A percentile compares a stretch with the other conserved stretches of the same genome.
phyloP scores from a whole-genome alignment of 179 eudicot genomes.

The Beta lomatogona region DNA sequence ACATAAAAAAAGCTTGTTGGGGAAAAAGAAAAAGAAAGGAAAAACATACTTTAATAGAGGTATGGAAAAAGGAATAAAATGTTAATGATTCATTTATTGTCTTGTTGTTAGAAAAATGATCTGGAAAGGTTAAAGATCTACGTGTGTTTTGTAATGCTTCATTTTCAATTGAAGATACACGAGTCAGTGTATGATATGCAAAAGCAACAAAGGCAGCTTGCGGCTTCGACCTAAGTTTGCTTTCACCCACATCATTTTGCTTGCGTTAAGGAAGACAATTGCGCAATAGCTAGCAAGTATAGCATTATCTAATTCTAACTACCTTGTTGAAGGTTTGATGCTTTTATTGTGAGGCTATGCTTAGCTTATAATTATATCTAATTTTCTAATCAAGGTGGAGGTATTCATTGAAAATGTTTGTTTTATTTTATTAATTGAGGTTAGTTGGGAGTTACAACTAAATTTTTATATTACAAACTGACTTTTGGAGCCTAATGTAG shows the following conservation, averaged over 20 bases:
- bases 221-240: slow-evolving; percentile 23
- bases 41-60: background rate
- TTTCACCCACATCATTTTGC: slow-evolving; percentile 19
- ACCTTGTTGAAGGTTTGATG: background rate
- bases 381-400: background rate
- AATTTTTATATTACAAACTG: background rate
- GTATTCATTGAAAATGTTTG: background rate
- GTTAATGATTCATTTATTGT: slow-evolving; percentile 22
- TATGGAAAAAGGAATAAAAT: slow-evolving; percentile 4
- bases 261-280: slow-evolving; percentile 17
- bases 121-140: slow-evolving; percentile 35
- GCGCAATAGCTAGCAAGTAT: background rate
- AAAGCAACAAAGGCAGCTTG: background rate
- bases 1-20: no score
- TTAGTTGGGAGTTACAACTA: background rate
- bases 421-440: background rate
- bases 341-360: background rate
- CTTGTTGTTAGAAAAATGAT: slow-evolving; percentile 24
- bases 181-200: slow-evolving; percentile 23
- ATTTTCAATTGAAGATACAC: slow-evolving; percentile 18
- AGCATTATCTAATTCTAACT: background rate
- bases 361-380: background rate
- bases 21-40: background rate
- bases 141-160: slow-evolving; percentile 23
- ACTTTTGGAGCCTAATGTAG: background rate